Conservation (phyloP, 768 basidiomycete species). For the Lanmaoa rubissima region DNA sequence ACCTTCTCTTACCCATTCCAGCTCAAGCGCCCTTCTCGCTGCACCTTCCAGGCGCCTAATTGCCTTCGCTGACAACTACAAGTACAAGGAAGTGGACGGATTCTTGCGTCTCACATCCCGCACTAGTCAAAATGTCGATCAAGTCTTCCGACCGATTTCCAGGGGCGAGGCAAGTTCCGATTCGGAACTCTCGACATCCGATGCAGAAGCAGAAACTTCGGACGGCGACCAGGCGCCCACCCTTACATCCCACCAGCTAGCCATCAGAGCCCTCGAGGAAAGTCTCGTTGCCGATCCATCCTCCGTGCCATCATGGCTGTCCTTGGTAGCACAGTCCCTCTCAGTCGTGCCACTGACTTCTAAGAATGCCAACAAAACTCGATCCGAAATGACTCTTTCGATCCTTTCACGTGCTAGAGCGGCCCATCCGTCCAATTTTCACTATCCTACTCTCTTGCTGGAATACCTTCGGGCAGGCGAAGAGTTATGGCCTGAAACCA, state of each 20-base stretch:
- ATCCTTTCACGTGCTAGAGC: constrained; percentile 63
- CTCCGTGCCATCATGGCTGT: constrained; percentile 58
- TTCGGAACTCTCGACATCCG: constrained; percentile 37
- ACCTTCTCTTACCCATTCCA: constrained; percentile 57
- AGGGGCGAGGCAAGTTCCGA: constrained; percentile 27
- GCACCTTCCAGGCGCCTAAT: constrained; percentile 49
- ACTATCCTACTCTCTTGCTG: constrained; percentile 52
- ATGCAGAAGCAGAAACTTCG: constrained; percentile 33
- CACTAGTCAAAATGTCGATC: constrained; percentile 31
- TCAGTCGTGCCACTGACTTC: constrained; percentile 59
- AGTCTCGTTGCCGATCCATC: constrained; percentile 49
- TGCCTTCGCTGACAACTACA: constrained; percentile 37
- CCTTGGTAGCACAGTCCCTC: constrained; percentile 60
- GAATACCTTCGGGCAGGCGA: constrained; percentile 71
- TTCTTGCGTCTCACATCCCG: constrained; percentile 58
- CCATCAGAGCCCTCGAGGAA: constrained; percentile 58
- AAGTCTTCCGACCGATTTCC: constrained; percentile 53
- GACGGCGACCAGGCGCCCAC: constrained; percentile 32
- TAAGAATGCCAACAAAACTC: constrained; percentile 65
- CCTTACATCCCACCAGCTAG: constrained; percentile 58
- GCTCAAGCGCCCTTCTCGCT: constrained; percentile 51
- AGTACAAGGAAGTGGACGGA: constrained; percentile 64
- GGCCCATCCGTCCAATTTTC: constrained; percentile 49
- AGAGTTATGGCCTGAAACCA: constrained; percentile 61
- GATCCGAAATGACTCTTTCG: constrained; percentile 69